These are phyloP conservation scores for Hemileccinum impolitum DNA, from an alignment of 768 basidiomycete species.

Conservation along the genomic window DNA sequence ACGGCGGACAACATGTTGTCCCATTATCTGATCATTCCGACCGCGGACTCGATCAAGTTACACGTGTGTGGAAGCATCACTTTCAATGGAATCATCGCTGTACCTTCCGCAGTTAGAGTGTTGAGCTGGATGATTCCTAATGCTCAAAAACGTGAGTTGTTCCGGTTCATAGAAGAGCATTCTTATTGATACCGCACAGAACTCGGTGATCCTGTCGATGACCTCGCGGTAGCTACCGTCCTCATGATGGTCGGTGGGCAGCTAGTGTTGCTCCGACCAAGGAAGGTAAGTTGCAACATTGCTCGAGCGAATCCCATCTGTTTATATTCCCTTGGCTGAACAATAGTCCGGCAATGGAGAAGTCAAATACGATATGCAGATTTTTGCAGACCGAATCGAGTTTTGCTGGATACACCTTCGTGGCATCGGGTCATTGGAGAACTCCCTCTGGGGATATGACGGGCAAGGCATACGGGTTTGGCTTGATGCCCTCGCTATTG, in stretches of 20 bases:
- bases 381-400: slow-evolving; percentile 94
- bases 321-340: not conserved
- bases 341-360: slow-evolving; percentile 78
- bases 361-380: slow-evolving; percentile 96
- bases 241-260: slow-evolving; percentile 94
- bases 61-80: slow-evolving; percentile 93
- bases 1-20: slow-evolving; percentile 90
- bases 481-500: slow-evolving; percentile 93
- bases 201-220: slow-evolving; percentile 90
- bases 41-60: slow-evolving; percentile 76
- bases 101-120: slow-evolving; percentile 79
- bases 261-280: slow-evolving; percentile 81
- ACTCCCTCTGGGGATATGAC: slow-evolving; percentile 97
- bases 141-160: slow-evolving; percentile 80
- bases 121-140: slow-evolving; percentile 97
- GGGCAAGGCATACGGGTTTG: slow-evolving; percentile 87
- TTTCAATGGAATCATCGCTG: slow-evolving; percentile 85
- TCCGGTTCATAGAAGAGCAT: not conserved
- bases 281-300: slow-evolving; percentile 57
- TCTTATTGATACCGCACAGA: slow-evolving; percentile 45
- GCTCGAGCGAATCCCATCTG: not conserved
- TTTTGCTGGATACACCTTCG: slow-evolving; percentile 98
- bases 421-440: slow-evolving; percentile 90
- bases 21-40: slow-evolving; percentile 89
- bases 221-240: slow-evolving; percentile 90